phyloP scores from a whole-genome alignment of 768 basidiomycete species.

The Tulasnella sp. region DNA sequence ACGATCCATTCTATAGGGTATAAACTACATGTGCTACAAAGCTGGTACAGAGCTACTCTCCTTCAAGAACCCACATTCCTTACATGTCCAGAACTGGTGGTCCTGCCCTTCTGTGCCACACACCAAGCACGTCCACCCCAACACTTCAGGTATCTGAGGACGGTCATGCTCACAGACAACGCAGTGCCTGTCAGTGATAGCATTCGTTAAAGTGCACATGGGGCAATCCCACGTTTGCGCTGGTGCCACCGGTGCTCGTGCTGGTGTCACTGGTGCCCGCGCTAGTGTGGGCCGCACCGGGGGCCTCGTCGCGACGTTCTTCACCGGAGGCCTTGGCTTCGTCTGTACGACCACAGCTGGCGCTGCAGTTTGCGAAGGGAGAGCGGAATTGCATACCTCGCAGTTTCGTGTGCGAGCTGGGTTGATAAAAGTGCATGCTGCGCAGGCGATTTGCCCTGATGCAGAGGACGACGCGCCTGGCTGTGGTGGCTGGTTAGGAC shows the following conservation, averaged over 20 bases:
- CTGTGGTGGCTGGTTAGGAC: constrained; percentile 32
- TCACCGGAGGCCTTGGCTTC: background rate
- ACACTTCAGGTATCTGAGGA: constrained; percentile 24
- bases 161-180: constrained; percentile 45
- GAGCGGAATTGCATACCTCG: constrained; percentile 45
- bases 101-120: constrained; percentile 59
- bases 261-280: background rate
- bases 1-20: background rate
- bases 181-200: constrained; percentile 44
- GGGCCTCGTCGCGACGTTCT: background rate
- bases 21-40: background rate
- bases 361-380: background rate
- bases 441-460: constrained; percentile 32
- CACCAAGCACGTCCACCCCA: constrained; percentile 56
- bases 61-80: constrained; percentile 63
- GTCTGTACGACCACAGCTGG: background rate
- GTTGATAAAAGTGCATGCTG: constrained; percentile 63
- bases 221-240: background rate
- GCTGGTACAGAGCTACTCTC: constrained; percentile 20
- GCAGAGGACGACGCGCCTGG: background rate
- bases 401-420: constrained; percentile 44
- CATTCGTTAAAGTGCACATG: constrained; percentile 62
- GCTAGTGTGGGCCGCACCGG: background rate
- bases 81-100: constrained; percentile 67
- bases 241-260: background rate